A percentile compares a stretch with the other conserved stretches of the same genome.
Evolutionary conservation across 2,329 filamentous ascomycete species (phyloP).

Genomic region (Ilyonectria robusta): DNA sequence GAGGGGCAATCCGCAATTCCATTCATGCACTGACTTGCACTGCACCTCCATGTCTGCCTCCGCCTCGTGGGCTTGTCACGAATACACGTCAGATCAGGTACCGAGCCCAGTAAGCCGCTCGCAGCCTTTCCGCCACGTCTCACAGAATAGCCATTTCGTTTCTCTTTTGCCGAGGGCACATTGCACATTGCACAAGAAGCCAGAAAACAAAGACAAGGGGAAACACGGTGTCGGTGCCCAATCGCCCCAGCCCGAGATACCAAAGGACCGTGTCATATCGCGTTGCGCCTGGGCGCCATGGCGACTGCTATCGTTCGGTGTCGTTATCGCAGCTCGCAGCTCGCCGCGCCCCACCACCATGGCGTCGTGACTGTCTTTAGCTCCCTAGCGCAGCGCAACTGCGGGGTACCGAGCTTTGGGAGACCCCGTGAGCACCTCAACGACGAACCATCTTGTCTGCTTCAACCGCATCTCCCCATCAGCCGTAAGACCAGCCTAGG

Average conservation of each 20-base stretch:
- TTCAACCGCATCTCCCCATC: slow-evolving; percentile 18
- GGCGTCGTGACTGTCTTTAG: slow-evolving; percentile 29
- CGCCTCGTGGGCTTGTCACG: slow-evolving; percentile 14
- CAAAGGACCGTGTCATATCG: background rate
- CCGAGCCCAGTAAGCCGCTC: slow-evolving; percentile 10
- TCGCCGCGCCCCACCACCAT: slow-evolving; percentile 25
- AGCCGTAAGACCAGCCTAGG: slow-evolving; percentile 22
- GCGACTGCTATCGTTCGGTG: slow-evolving; percentile 3
- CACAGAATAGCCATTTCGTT: background rate
- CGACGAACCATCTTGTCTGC: slow-evolving; percentile 28
- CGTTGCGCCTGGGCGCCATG: background rate
- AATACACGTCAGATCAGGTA: slow-evolving; percentile 40
- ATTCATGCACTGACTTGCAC: slow-evolving; percentile 19
- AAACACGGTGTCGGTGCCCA: background rate
- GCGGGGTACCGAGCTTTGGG: slow-evolving; percentile 30
- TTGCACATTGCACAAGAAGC: background rate
- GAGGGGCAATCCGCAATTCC: slow-evolving; percentile 23
- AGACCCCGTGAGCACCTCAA: slow-evolving; percentile 31
- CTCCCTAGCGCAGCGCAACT: slow-evolving; percentile 29
- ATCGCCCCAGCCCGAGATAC: background rate
- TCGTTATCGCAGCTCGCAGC: slow-evolving; percentile 15
- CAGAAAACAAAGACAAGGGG: background rate
- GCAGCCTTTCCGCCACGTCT: slow-evolving; percentile 6
- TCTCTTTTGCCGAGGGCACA: background rate
- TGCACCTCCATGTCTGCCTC: slow-evolving; percentile 5